These are phyloP conservation scores for Solanum megistacrolobum DNA, from an alignment of 257 asterid species.

Conservation along the genomic window DNA sequence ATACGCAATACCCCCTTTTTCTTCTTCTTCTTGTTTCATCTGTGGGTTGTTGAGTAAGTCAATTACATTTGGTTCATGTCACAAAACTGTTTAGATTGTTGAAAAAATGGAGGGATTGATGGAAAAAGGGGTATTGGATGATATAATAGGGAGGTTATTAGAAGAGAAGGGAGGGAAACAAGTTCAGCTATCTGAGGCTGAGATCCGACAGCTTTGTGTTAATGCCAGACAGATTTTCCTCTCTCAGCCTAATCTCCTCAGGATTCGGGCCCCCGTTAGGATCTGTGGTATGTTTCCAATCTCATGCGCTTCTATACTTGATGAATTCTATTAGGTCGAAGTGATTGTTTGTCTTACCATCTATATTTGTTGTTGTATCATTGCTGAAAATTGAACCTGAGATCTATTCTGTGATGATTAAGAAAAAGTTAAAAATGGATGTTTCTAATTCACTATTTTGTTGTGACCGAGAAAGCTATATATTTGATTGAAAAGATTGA, in stretches of 20 bases:
- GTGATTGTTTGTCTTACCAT: no score
- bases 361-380: neutral
- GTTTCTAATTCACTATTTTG: neutral
- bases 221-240: slow-evolving; percentile 73
- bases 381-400: neutral
- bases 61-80: neutral
- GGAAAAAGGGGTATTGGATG: slow-evolving; percentile 74
- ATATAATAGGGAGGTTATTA: slow-evolving; percentile 56
- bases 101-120: slow-evolving; percentile 81
- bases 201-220: slow-evolving; percentile 93
- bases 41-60: neutral
- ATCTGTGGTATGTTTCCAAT: slow-evolving; percentile 46
- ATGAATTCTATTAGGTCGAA: no score
- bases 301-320: no score
- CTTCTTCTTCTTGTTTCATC: neutral
- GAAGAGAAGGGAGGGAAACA: slow-evolving; percentile 92
- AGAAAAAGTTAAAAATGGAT: neutral
- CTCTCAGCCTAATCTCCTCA: slow-evolving; percentile 68
- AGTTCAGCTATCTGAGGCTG: slow-evolving; percentile 87
- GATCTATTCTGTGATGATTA: neutral
- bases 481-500: neutral
- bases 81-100: neutral
- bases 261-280: slow-evolving; percentile 64
- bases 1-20: neutral
- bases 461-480: neutral